Evolutionary conservation across 2,329 filamentous ascomycete species (phyloP), one percentile per base, ranked within the genome.

Genomic region (Sporothrix mexicana): DNA sequence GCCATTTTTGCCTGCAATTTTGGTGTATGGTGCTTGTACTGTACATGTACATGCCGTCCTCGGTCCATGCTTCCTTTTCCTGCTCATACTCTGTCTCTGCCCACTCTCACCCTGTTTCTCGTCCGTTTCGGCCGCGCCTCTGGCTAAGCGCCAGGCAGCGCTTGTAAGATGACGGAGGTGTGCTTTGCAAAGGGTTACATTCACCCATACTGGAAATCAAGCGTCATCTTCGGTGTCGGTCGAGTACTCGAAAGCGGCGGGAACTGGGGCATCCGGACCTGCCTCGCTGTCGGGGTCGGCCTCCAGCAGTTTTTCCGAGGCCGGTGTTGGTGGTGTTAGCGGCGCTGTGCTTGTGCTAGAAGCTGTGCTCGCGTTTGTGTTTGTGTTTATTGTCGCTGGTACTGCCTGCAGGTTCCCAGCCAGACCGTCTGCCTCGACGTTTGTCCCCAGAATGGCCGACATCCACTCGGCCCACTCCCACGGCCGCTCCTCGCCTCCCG

Each of bases 401-500:
- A 15, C 17, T 36, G 15, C 47, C 67, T 62, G 71, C 57, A 69
- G 6, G 25, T 49, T 23, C 0, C 61, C 57, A 1, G 70, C 67
- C 61, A 23, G 62, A 5, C 69, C 72, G 30, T 67, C 64, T 51
- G 45, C 69, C 62, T 67, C n/a, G 64, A 53, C 71, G 51, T 72
- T 69, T 6, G 70, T 47, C n/a, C 75, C 77, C 75, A 81, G 77
- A 73, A 80, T 73, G 70, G 74, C 78, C 0, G 88, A 88, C 84
- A 95, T 90, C 73, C 85, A 85, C 62, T 85, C 86, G 0, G 91
- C 91, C 93, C 93, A 95, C 76, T 92, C 87, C 91, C 91, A 93
- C 1, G 91, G 91, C 72, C 83, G 82, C 43, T 85, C 84, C 67
- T 81, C 80, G 30, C 85, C 89, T 1, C 88, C 89, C 0, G 91